These are phyloP conservation scores for Geranomyces variabilis DNA, from an alignment of 192 early-diverging fungal species.

Conservation along the genomic window DNA sequence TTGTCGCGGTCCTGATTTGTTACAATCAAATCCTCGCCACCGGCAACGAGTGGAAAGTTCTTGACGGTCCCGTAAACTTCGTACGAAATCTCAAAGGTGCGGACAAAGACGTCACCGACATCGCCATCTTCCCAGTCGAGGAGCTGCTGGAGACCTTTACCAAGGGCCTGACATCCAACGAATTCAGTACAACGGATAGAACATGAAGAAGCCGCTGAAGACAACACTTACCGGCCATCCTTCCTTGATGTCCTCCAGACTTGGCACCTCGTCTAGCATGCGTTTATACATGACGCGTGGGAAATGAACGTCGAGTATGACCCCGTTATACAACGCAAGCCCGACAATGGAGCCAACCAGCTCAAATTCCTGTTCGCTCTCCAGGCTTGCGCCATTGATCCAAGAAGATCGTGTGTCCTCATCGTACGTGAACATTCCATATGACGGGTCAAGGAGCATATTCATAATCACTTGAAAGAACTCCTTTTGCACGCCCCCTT, in stretches of 20 bases:
- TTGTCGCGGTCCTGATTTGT: slow-evolving; percentile 56
- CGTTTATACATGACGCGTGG: slow-evolving; percentile 77
- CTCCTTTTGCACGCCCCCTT: slow-evolving; percentile 97
- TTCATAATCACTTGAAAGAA: slow-evolving; percentile 82
- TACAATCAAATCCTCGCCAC: slow-evolving; percentile 52
- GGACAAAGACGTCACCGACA: slow-evolving; percentile 81
- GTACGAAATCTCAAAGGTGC: slow-evolving; percentile 81
- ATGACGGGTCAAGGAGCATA: slow-evolving; percentile 70
- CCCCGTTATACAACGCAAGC: slow-evolving; percentile 86
- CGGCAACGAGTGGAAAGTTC: slow-evolving; percentile 48
- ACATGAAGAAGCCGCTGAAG: neutral
- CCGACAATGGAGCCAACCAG: slow-evolving; percentile 90
- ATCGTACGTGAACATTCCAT: slow-evolving; percentile 76
- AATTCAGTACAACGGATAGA: neutral
- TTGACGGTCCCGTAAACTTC: slow-evolving; percentile 57
- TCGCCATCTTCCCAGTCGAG: slow-evolving; percentile 76
- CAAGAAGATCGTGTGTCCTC: slow-evolving; percentile 71
- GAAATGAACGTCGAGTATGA: slow-evolving; percentile 74
- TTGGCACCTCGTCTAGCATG: slow-evolving; percentile 54
- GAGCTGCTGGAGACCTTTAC: slow-evolving; percentile 75
- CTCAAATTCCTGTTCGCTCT: slow-evolving; percentile 68
- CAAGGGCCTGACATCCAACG: slow-evolving; percentile 51
- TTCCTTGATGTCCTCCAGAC: slow-evolving; percentile 55
- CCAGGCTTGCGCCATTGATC: slow-evolving; percentile 70
- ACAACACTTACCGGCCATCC: slow-evolving; percentile 67